Conservation (phyloP, 2,329 filamentous ascomycete species). For the Colletotrichum orchidophilum region DNA sequence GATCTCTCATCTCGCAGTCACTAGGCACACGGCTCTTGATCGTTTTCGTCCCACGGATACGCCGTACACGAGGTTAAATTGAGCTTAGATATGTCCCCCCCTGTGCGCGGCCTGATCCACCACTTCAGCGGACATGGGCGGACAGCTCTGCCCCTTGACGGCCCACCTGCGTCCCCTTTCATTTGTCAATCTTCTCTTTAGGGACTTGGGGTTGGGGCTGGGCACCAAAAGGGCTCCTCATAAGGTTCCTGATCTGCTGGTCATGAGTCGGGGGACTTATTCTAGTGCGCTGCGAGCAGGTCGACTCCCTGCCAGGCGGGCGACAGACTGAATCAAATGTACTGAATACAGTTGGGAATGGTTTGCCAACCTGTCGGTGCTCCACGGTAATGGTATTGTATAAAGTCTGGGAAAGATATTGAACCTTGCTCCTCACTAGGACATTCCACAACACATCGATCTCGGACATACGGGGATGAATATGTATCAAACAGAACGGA, state of each 20-base stretch:
- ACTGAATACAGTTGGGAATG: not conserved
- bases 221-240: not conserved
- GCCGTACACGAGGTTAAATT: constrained; percentile 6
- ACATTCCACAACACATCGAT: not conserved
- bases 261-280: constrained; percentile 26
- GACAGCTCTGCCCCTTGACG: not conserved
- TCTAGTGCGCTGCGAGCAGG: not conserved
- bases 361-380: not conserved
- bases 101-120: not conserved
- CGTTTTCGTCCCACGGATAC: not conserved
- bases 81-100: not conserved
- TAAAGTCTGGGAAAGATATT: not conserved
- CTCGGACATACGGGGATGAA: too few species aligned
- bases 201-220: not conserved
- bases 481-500: not conserved
- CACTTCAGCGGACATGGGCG: constrained; percentile 2
- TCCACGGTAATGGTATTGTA: not conserved
- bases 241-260: not conserved
- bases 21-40: not conserved
- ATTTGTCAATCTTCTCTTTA: not conserved
- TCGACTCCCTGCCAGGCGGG: not conserved
- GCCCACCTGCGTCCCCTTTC: constrained; percentile 13
- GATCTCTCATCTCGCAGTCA: not conserved
- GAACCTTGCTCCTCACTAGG: not conserved
- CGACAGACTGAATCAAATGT: not conserved